phyloP scores from a whole-genome alignment of 352 stramenopile species.

The Pythium periplocum region DNA sequence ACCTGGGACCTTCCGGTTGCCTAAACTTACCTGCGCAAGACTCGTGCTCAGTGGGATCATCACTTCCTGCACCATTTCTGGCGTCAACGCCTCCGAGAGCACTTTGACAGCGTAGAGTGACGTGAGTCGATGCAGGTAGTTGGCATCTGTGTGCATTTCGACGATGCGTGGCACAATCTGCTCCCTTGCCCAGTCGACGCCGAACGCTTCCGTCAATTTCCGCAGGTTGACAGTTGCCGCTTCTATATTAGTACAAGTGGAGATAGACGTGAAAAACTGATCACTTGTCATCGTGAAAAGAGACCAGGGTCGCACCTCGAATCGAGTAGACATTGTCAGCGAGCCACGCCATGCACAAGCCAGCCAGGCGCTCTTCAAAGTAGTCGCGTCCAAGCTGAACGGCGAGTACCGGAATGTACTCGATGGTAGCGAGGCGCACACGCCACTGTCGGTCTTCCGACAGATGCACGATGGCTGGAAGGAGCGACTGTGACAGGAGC shows the following conservation, averaged over 20 bases:
- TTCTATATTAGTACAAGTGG: conserved; percentile 26
- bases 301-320: conserved; percentile 35
- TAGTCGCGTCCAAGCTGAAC: conserved; percentile 94
- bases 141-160: conserved; percentile 91
- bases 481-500: conserved; percentile 93
- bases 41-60: conserved; percentile 91
- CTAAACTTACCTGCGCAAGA: conserved; percentile 74
- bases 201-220: conserved; percentile 92
- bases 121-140: conserved; percentile 94
- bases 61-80: conserved; percentile 75
- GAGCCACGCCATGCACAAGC: conserved; percentile 96
- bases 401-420: conserved; percentile 96
- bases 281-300: neutral
- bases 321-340: conserved; percentile 97
- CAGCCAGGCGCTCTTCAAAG: conserved; percentile 94
- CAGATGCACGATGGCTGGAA: conserved; percentile 97
- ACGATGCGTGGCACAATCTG: conserved; percentile 94
- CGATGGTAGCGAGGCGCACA: conserved; percentile 97
- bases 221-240: conserved; percentile 96
- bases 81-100: conserved; percentile 66
- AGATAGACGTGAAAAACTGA: neutral
- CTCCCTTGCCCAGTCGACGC: conserved; percentile 92
- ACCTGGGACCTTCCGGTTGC: too few species aligned
- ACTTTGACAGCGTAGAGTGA: conserved; percentile 87
- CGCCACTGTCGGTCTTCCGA: conserved; percentile 98